Evolutionary conservation across 2,329 filamentous ascomycete species (phyloP).

Genomic region (Cladosporium sp.): DNA sequence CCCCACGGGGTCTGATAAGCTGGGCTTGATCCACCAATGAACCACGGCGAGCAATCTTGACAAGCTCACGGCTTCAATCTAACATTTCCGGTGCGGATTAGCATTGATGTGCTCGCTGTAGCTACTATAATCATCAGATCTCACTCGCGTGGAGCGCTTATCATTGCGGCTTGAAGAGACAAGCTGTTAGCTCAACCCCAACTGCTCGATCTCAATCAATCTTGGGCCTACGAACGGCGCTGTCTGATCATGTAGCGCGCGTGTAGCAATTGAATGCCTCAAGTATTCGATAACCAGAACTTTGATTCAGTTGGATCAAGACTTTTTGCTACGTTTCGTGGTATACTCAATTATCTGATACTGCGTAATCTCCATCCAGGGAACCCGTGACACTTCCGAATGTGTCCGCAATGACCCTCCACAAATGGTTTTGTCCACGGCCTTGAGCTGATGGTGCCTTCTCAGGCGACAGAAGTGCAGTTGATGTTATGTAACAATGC

Average conservation of each 20-base stretch:
- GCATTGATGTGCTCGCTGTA: not conserved
- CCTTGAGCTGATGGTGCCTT: not conserved
- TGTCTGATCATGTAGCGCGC: not conserved
- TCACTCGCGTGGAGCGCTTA: too few species aligned
- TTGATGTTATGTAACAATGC: constrained; percentile 25
- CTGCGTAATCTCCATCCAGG: not conserved
- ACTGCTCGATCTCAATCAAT: not conserved
- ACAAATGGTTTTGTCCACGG: not conserved
- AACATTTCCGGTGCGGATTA: not conserved
- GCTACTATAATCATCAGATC: not conserved
- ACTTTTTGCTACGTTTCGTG: not conserved
- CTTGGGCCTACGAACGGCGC: not conserved
- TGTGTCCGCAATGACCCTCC: not conserved
- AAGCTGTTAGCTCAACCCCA: not conserved
- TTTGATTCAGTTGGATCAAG: not conserved
- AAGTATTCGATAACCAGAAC: not conserved
- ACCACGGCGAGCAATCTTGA: not conserved
- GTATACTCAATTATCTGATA: not conserved
- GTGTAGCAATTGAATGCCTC: not conserved
- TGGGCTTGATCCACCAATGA: not conserved
- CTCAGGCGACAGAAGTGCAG: constrained; percentile 19
- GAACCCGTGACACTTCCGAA: not conserved
- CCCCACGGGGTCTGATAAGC: not conserved
- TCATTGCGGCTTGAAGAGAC: not conserved
- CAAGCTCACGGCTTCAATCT: not conserved